phyloP scores from a whole-genome alignment of 2,329 filamentous ascomycete species.

The Ophiostoma ulmi region DNA sequence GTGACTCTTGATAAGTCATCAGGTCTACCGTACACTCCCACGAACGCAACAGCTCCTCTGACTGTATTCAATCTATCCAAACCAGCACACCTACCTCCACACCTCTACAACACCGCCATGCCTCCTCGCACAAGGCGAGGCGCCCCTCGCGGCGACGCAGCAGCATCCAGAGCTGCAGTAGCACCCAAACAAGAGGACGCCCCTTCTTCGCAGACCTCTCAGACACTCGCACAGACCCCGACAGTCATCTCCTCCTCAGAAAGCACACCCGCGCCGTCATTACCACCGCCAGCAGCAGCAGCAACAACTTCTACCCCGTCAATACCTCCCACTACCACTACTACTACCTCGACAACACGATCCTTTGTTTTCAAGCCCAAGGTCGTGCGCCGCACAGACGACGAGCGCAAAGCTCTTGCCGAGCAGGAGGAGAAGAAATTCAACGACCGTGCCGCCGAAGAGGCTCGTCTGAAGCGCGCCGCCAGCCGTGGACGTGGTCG shows the following conservation, averaged over 20 bases:
- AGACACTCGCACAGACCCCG: neutral
- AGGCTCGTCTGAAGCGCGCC: slow-evolving; percentile 31
- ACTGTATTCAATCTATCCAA: neutral
- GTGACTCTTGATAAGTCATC: neutral
- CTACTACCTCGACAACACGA: slow-evolving; percentile 14
- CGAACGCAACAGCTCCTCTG: too few relatives aligned
- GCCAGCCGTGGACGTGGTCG: slow-evolving; percentile 32
- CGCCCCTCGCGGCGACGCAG: slow-evolving; percentile 21
- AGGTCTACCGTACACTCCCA: neutral
- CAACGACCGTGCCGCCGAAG: slow-evolving; percentile 32
- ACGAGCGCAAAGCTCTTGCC: slow-evolving; percentile 36
- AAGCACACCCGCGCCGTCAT: neutral
- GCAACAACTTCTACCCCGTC: slow-evolving; percentile 14
- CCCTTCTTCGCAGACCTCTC: neutral
- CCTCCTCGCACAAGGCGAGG: slow-evolving; percentile 25
- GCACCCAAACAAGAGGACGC: slow-evolving; percentile 8
- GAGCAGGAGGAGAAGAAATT: slow-evolving; percentile 35
- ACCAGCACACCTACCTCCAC: neutral
- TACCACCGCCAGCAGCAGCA: slow-evolving; percentile 7
- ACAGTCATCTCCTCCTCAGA: slow-evolving; percentile 13
- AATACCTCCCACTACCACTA: slow-evolving; percentile 10
- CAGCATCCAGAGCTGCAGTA: slow-evolving; percentile 14
- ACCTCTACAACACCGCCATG: slow-evolving; percentile 10
- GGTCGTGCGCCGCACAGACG: slow-evolving; percentile 34
- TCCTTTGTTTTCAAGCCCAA: slow-evolving; percentile 35